phyloP scores from a whole-genome alignment of 2,329 filamentous ascomycete genomes.

The Byssochlamys sp. region DNA sequence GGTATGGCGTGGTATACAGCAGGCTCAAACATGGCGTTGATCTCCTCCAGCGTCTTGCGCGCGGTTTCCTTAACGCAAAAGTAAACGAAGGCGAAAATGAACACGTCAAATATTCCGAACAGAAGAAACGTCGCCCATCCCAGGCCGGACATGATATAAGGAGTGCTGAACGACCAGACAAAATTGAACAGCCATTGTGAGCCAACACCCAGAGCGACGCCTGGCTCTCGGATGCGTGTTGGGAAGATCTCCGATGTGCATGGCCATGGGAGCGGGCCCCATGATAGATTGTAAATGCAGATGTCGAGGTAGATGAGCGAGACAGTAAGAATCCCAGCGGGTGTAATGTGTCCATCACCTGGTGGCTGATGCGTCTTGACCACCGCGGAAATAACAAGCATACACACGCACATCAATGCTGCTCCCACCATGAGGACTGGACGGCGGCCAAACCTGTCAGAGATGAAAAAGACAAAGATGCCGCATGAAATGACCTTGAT shows the following conservation, averaged over 20 bases:
- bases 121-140: slow-evolving; percentile 40
- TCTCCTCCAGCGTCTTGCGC: slow-evolving; percentile 45
- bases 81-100: slow-evolving; percentile 43
- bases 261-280: slow-evolving; percentile 33
- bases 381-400: slow-evolving; percentile 40
- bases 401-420: slow-evolving; percentile 34
- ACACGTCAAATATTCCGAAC: slow-evolving; percentile 35
- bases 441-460: slow-evolving; percentile 44
- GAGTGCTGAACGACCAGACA: slow-evolving; percentile 33
- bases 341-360: slow-evolving; percentile 31
- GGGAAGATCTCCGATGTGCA: slow-evolving; percentile 32
- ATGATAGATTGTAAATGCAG: slow-evolving; percentile 35
- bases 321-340: slow-evolving; percentile 42
- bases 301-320: slow-evolving; percentile 49
- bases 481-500: slow-evolving; percentile 45
- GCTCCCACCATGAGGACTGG: slow-evolving; percentile 43
- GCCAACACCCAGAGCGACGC: slow-evolving; percentile 30
- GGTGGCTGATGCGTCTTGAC: slow-evolving; percentile 32
- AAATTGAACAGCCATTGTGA: slow-evolving; percentile 35
- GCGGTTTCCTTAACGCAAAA: slow-evolving; percentile 48
- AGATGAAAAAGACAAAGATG: slow-evolving; percentile 45
- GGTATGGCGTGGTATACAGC: background rate
- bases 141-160: slow-evolving; percentile 37
- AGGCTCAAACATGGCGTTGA: slow-evolving; percentile 47
- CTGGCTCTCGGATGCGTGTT: slow-evolving; percentile 30